Conservation (phyloP, 116 monocot genomes). For the Dioscorea cayenensis region DNA sequence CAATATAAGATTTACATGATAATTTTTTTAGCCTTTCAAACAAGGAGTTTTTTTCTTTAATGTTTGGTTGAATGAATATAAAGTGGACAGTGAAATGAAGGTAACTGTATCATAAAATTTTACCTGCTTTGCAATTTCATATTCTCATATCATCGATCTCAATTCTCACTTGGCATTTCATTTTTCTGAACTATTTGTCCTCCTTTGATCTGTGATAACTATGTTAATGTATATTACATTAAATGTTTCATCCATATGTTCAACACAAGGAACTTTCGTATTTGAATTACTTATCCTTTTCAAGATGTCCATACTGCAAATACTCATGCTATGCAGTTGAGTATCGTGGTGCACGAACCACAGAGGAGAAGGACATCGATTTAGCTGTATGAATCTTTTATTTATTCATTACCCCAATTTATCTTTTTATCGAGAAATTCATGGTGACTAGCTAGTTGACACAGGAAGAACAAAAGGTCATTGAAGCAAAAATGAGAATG, state of each 20-base stretch:
- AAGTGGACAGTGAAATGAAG: too few species aligned
- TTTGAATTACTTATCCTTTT: slow-evolving; percentile 14
- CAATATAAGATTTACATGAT: background rate
- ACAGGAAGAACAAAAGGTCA: slow-evolving; percentile 55
- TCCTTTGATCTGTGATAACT: too few species aligned
- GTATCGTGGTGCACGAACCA: slow-evolving; percentile 42
- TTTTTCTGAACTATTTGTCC: too few species aligned
- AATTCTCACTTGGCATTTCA: too few species aligned
- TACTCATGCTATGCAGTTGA: slow-evolving; percentile 45
- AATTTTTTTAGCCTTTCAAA: background rate
- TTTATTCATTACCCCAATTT: background rate
- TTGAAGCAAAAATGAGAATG: slow-evolving; percentile 42
- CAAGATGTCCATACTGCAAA: slow-evolving; percentile 78
- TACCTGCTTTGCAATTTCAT: too few species aligned
- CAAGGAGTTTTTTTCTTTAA: too few species aligned
- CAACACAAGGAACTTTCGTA: background rate
- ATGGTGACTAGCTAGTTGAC: background rate
- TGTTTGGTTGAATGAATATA: too few species aligned
- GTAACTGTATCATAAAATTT: too few species aligned
- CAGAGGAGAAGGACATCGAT: slow-evolving; percentile 45
- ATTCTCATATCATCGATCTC: too few species aligned
- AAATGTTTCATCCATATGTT: too few species aligned
- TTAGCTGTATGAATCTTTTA: slow-evolving; percentile 23
- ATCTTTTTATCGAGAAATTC: background rate
- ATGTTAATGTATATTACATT: too few species aligned